These are phyloP conservation scores for Viola pubescens DNA, from an alignment of 441 rosid genomes.

Conservation along the genomic window DNA sequence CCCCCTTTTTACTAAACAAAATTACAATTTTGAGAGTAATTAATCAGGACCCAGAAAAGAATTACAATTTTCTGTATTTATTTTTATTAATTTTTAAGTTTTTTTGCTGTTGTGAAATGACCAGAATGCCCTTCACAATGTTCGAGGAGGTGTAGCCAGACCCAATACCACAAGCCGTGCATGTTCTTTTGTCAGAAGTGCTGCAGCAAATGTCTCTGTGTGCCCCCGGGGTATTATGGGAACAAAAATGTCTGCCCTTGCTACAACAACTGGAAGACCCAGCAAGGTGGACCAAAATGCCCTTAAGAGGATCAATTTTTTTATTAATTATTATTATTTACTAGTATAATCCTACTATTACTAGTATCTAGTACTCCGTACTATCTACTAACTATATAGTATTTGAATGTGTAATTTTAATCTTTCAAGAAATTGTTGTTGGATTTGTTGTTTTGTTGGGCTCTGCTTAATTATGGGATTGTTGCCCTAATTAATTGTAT, in stretches of 20 bases:
- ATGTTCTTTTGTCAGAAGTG: conserved; percentile 76
- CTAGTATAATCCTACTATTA: not conserved
- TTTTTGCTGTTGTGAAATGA: conserved; percentile 11
- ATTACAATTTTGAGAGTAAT: too few relatives aligned
- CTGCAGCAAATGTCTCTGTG: conserved; percentile 76
- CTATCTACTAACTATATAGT: conserved; percentile 1
- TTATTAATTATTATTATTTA: not conserved
- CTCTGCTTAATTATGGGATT: not conserved
- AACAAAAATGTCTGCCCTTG: conserved; percentile 73
- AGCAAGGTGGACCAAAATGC: conserved; percentile 89
- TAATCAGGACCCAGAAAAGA: too few relatives aligned
- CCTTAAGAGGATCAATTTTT: conserved; percentile 28
- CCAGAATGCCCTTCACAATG: conserved; percentile 72
- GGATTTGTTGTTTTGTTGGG: conserved; percentile 1
- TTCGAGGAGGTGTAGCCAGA: conserved; percentile 55
- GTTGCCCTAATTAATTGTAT: too few relatives aligned
- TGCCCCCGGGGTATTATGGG: conserved; percentile 81
- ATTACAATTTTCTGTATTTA: too few relatives aligned
- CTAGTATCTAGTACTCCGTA: not conserved
- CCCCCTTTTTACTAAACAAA: not conserved
- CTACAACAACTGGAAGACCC: conserved; percentile 98
- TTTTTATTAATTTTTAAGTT: too few relatives aligned
- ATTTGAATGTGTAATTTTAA: not conserved
- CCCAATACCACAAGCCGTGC: conserved; percentile 79
- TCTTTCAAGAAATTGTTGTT: not conserved